Percentiles rank a stretch among this genome's conserved stretches.
Evolutionary conservation across 768 basidiomycete genomes (phyloP).

Genomic region (Leucogyrophana mollusca): DNA sequence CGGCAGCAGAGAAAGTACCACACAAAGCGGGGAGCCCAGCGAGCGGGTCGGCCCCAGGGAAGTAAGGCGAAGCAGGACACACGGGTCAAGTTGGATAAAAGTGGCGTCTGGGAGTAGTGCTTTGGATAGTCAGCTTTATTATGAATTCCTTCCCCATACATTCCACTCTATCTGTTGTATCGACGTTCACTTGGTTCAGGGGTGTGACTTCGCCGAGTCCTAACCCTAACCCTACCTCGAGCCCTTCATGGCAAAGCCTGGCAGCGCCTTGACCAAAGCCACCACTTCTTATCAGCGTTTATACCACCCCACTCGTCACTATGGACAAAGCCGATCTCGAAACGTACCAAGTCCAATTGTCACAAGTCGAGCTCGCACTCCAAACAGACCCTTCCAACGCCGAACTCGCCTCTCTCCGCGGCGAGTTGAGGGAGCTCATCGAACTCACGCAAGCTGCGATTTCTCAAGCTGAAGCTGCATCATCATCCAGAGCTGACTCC

Average conservation of each 20-base stretch:
- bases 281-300: too few relatives aligned
- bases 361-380: slow-evolving; percentile 84
- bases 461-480: slow-evolving; percentile 61
- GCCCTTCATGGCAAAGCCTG: too few relatives aligned
- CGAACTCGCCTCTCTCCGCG: slow-evolving; percentile 70
- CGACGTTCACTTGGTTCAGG: too few relatives aligned
- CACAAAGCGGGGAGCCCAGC: slow-evolving; percentile 62
- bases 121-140: too few relatives aligned
- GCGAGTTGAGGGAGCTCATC: slow-evolving; percentile 83
- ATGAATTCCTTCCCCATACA: too few relatives aligned
- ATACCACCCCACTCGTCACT: neutral
- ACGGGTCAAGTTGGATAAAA: slow-evolving; percentile 57
- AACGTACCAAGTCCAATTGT: slow-evolving; percentile 85
- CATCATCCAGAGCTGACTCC: slow-evolving; percentile 58
- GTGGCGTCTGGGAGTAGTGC: slow-evolving; percentile 62
- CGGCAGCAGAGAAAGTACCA: slow-evolving; percentile 76
- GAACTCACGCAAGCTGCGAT: slow-evolving; percentile 72
- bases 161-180: too few relatives aligned
- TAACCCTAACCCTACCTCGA: too few relatives aligned
- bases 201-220: too few relatives aligned
- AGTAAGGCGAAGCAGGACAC: slow-evolving; percentile 85
- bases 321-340: slow-evolving; percentile 75
- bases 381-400: slow-evolving; percentile 70
- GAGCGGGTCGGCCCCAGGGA: slow-evolving; percentile 69
- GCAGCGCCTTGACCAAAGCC: too few relatives aligned